These are phyloP conservation scores for Zelonia costaricensis DNA, from an alignment of 208 protist genomes.

Conservation along the genomic window DNA sequence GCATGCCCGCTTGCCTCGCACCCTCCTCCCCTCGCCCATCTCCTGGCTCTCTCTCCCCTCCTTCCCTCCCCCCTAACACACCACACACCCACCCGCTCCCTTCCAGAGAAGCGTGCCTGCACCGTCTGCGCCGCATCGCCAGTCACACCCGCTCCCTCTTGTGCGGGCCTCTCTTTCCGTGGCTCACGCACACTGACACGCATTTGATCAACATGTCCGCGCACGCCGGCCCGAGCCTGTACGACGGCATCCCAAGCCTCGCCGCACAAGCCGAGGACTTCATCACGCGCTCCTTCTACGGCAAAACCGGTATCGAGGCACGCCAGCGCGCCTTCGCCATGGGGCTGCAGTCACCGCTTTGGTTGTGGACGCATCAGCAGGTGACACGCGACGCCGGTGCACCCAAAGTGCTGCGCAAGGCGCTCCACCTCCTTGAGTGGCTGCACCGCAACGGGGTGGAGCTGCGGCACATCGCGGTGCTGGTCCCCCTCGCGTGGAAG, in stretches of 20 bases:
- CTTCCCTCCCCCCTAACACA: no score
- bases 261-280: conserved; percentile 46
- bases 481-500: conserved; percentile 69
- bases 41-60: no score
- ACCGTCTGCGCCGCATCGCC: no score
- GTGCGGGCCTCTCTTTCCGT: background rate
- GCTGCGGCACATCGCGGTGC: conserved; percentile 44
- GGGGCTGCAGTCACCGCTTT: conserved; percentile 80
- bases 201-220: background rate
- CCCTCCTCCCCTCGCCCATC: no score
- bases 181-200: background rate
- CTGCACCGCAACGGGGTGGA: conserved; percentile 57
- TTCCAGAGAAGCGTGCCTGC: no score
- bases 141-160: no score
- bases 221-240: conserved; percentile 15
- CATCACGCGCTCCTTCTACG: conserved; percentile 77
- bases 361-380: conserved; percentile 79
- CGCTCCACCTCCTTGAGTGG: conserved; percentile 65
- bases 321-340: conserved; percentile 37
- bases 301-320: conserved; percentile 16
- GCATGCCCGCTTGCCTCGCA: no score
- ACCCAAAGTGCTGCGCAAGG: conserved; percentile 53
- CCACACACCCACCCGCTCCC: no score
- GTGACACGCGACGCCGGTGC: conserved; percentile 13
- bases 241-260: conserved; percentile 29